Percentiles rank a stretch among this genome's conserved stretches.
Conservation (phyloP, 2,329 filamentous ascomycete species). For the Orbilia brochopaga region DNA sequence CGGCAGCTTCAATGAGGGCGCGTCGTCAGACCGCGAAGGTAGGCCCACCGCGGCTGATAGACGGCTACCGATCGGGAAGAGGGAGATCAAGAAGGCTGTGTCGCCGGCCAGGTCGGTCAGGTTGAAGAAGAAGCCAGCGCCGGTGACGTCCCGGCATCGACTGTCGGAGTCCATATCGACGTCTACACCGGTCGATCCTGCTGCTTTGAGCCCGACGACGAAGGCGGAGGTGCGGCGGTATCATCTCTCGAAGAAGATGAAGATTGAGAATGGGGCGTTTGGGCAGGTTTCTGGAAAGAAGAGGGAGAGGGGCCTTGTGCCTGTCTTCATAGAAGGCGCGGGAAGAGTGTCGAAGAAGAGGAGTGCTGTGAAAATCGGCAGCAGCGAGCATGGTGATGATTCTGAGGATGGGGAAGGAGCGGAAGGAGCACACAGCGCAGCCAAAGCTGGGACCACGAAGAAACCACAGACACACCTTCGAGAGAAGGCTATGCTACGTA, state of each 20-base stretch:
- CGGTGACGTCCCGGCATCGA: conserved; percentile 22
- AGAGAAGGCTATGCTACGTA: conserved; percentile 49
- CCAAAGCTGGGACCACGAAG: conserved; percentile 39
- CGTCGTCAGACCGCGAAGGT: conserved; percentile 41
- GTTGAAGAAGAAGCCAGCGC: conserved; percentile 45
- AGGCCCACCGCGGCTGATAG: conserved; percentile 39
- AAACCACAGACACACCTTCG: conserved; percentile 53
- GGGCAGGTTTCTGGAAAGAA: conserved; percentile 44
- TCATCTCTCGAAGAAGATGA: conserved; percentile 47
- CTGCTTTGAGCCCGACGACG: conserved; percentile 32
- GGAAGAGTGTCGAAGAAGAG: conserved; percentile 47
- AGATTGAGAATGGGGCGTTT: conserved; percentile 42
- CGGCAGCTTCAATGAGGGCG: conserved; percentile 20
- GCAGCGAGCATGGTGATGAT: conserved; percentile 8
- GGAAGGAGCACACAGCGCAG: conserved; percentile 8
- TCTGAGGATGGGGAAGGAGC: conserved; percentile 9
- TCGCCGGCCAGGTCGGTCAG: conserved; percentile 45
- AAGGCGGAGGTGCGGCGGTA: conserved; percentile 47
- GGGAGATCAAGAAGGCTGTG: conserved; percentile 47
- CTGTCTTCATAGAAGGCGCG: conserved; percentile 49
- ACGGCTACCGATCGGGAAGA: conserved; percentile 25
- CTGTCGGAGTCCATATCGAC: conserved; percentile 41
- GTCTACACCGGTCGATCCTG: conserved; percentile 14
- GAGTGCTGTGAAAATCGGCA: conserved; percentile 41
- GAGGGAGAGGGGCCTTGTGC: conserved; percentile 38